These are phyloP conservation scores for Pseudomassariella vexata DNA, from an alignment of 2,329 filamentous ascomycete genomes.

Conservation along the genomic window DNA sequence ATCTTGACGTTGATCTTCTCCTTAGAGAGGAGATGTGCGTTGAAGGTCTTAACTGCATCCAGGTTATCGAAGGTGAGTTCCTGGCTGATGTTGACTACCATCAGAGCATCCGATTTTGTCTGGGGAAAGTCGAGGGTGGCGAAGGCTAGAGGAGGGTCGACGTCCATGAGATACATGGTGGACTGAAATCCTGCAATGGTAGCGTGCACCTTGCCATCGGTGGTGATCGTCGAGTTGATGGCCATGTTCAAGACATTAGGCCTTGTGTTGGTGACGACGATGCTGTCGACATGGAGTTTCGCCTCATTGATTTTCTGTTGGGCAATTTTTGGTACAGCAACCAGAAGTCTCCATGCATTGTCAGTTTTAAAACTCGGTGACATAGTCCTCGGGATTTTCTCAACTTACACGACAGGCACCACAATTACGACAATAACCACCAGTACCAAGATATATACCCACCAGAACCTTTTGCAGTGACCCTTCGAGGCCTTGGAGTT, in stretches of 20 bases:
- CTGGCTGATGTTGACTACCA: conserved; percentile 48
- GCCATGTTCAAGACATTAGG: conserved; percentile 40
- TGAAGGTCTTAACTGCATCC: conserved; percentile 48
- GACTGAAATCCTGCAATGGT: conserved; percentile 44
- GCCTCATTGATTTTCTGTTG: conserved; percentile 51
- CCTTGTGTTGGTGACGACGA: conserved; percentile 42
- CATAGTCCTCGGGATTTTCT: too few species aligned
- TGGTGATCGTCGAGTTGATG: conserved; percentile 50
- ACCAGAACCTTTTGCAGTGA: conserved; percentile 55
- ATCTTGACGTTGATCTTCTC: conserved; percentile 45
- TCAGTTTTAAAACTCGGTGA: too few species aligned
- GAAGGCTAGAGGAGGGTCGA: conserved; percentile 40
- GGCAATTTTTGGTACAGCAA: conserved; percentile 50
- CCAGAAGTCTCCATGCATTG: conserved; percentile 48
- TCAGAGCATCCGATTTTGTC: conserved; percentile 40
- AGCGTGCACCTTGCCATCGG: conserved; percentile 46
- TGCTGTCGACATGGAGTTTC: conserved; percentile 43
- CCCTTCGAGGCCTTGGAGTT: conserved; percentile 31
- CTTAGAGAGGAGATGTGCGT: conserved; percentile 45
- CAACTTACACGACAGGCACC: conserved; percentile 55
- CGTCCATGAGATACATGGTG: conserved; percentile 49
- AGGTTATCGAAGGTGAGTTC: conserved; percentile 38
- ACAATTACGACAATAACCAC: conserved; percentile 45
- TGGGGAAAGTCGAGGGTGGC: conserved; percentile 45
- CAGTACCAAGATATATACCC: conserved; percentile 49